Evolutionary conservation across 2,329 filamentous ascomycete genomes (phyloP), one percentile per base, ranked within the genome.

Genomic region (Clarireedia hainanense): DNA sequence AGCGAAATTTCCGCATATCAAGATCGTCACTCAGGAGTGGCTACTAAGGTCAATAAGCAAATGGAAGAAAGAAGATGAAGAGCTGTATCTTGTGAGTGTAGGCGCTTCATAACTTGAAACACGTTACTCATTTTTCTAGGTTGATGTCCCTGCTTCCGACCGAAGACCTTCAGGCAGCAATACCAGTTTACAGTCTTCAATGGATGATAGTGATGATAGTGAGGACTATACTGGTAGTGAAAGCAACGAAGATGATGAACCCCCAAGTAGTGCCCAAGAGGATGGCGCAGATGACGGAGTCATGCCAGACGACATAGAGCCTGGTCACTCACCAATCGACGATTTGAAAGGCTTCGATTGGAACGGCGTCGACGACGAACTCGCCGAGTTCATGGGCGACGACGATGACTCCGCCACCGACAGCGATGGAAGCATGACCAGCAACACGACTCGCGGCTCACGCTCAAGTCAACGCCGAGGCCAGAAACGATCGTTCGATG

Each of bases 1-100:
- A 0, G 85, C 88, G 14, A 83, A 85, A 60, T 87, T 90, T 55
- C 77, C 86, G 0, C 82, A 83, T 51, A 88, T 97, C 71, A 91
- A 91, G 69, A 95, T 99, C 57, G 94, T 99, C 48, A 91, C 86
- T 63, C 88, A 91, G 52, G 84, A 89, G 65, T 99, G 94, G 94
- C 82, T 99, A 30, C 79, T 85, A 34, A 87, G 91, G 63, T 95
- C 86, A 55, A 83, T 97, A 60, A 86, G 84, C 26, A 86, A 87
- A 69, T 99, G 94, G 94, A 77, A 80, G 60, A 85, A 81, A 56
- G 75, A 95, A 10, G 84, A 94, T 55, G 91, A 96, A 69, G 77
- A 77, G 2, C 85, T 86, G 23, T 69, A 66, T 57, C 58, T 68
- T 34, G 67, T 68, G 58, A 42, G 63, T 55, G 20, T 6, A 43